Conservation (phyloP, 208 protist genomes). For the Balamuthia mandrillaris region DNA sequence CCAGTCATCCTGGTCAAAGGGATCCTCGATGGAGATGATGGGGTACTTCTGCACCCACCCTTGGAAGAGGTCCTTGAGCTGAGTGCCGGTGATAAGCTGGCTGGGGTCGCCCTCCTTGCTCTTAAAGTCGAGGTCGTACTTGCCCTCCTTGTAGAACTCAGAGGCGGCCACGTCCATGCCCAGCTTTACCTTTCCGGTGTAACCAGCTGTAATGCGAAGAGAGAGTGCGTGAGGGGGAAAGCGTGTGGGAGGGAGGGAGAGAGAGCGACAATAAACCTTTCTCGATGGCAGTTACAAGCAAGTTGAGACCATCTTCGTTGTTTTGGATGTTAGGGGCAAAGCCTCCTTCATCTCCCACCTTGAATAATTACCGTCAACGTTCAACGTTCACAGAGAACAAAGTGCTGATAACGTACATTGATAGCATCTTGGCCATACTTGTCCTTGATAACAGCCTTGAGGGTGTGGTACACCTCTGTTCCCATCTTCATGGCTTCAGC, state of each 20-base stretch:
- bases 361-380: too few species aligned
- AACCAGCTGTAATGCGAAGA: conserved; percentile 48
- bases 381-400: too few species aligned
- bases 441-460: conserved; percentile 93
- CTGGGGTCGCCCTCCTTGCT: conserved; percentile 65
- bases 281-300: conserved; percentile 94
- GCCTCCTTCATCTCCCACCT: conserved; percentile 99
- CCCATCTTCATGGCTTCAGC: conserved; percentile 91
- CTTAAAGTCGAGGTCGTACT: conserved; percentile 97
- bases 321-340: conserved; percentile 92
- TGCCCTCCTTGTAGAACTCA: conserved; percentile 82
- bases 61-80: conserved; percentile 88
- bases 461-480: conserved; percentile 95
- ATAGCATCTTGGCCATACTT: conserved; percentile 92
- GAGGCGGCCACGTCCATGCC: conserved; percentile 98
- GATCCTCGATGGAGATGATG: conserved; percentile 98
- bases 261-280: conserved; percentile 82
- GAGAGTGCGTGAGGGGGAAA: not conserved
- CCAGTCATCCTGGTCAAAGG: conserved; percentile 97
- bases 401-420: too few species aligned
- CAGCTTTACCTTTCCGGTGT: conserved; percentile 91
- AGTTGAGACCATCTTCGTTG: conserved; percentile 92
- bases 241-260: not conserved
- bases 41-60: conserved; percentile 85
- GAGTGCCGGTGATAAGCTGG: conserved; percentile 45